Evolutionary conservation across 1,284 basidiomycete genomes (phyloP).

Genomic region (Leccinum olivaceoglutinosum): DNA sequence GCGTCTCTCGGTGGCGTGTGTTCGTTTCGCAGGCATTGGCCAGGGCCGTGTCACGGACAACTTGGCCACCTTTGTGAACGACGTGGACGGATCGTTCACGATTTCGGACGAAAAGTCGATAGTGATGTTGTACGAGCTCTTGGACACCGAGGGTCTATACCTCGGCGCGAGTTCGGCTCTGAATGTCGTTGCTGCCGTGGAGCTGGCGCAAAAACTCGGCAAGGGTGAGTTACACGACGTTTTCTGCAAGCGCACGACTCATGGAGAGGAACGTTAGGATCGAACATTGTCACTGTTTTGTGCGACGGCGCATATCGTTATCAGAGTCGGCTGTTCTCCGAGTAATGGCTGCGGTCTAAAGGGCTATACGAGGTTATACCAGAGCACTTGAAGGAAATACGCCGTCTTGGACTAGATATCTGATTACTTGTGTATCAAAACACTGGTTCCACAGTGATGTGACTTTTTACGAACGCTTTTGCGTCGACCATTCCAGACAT

Average conservation of each 20-base stretch:
- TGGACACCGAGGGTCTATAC: constrained; percentile 93
- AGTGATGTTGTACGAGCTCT: constrained; percentile 87
- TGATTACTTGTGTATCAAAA: not conserved
- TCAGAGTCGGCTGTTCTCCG: constrained; percentile 94
- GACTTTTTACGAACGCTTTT: not conserved
- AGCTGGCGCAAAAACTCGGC: constrained; percentile 84
- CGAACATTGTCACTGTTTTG: constrained; percentile 84
- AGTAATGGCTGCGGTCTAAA: constrained; percentile 88
- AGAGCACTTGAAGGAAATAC: constrained; percentile 80
- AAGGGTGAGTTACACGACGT: constrained; percentile 45
- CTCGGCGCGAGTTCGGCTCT: constrained; percentile 94
- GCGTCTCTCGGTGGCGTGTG: constrained; percentile 7
- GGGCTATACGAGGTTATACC: constrained; percentile 80
- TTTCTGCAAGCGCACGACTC: not conserved
- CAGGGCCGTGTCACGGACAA: constrained; percentile 98
- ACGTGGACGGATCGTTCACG: constrained; percentile 79
- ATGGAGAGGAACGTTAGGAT: constrained; percentile 45
- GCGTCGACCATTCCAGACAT: not conserved
- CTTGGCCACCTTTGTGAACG: constrained; percentile 76
- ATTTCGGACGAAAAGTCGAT: constrained; percentile 91
- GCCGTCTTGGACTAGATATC: constrained; percentile 67
- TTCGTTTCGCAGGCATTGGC: constrained; percentile 70
- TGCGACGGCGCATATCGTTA: constrained; percentile 97
- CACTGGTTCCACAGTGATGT: not conserved
- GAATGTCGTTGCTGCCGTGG: constrained; percentile 91